Base-by-base conservation (phyloP, 2,329 filamentous ascomycete genomes). In the Fusarium torulosum region DNA sequence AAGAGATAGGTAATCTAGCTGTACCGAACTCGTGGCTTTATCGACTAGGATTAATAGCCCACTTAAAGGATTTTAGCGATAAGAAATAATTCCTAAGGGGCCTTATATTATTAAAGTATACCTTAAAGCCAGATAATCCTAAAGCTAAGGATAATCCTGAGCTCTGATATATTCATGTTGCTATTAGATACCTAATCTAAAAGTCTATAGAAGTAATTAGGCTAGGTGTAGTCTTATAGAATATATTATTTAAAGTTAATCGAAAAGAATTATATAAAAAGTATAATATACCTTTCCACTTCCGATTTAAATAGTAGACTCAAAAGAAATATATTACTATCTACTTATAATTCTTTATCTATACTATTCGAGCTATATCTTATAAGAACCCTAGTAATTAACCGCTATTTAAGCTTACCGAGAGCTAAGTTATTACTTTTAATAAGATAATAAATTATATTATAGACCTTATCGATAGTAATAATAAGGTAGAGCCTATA, bases 51-150 rank as follows among this genome's bases (percentile, higher is more conserved):
- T 43, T 25, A 15, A 41, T n/a, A 38, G 19, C 35, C 19, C 9
- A 60, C 17, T 33, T 55, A 10, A 60, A 40, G 21, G 57, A 60
- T 29, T 60, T 60, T n/a, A 60, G 44, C 13, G 8, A 55, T 10
- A 60, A 33, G 8, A 59, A 59, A 49, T 6, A 54, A 13, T 53
- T 54, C 29, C 38, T 59, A 7, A 52, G 37, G 43, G 35, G 20
- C 21, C 49, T 47, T 6, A 43, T 53, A 13, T 53, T n/a, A 3
- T 35, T 58, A 23, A 25, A 57, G 33, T 52, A 35, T n/a, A 51
- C 33, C 21, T 38, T 52, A 8, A 57, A 57, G 38, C 38, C 9
- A 40, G 25, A 56, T 31, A 19, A 41, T 21, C 51, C 42, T 31
- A 9, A 54, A 1, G 33, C 37, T 33, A 11, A 58, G 15, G n/a